Base-by-base conservation (phyloP, 163 green algal species). In the Picocystis sp. region DNA sequence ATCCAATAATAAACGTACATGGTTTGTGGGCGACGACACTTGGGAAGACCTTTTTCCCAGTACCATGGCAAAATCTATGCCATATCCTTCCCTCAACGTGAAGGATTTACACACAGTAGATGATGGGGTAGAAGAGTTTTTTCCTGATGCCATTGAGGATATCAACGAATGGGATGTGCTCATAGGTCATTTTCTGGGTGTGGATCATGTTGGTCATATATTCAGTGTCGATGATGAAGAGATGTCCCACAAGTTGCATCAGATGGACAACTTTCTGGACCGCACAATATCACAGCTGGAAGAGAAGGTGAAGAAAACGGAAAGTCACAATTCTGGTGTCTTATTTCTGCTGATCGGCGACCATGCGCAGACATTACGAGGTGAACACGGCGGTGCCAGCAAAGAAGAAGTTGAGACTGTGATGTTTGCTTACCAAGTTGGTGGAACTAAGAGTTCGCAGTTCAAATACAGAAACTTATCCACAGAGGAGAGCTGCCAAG, bases 71-170 rank as follows among this genome's bases (percentile, higher is more conserved):
- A 33, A 33, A 11, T n/a, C 35, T 17, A 38, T 43, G 19, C 61
- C 85, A 23, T 94, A 80, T 56, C 80, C 87, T 10, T 94, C 86
- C 44, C 84, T 94, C 66, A 80, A 94, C 50, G 80, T 97, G 2
- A 65, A 80, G 12, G 88, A 97, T 66, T 65, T 96, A 45, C 66
- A 96, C 69, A 93, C 81, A 5, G 89, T 97, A 22, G 84, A 94
- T 54, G 64, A 91, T 14, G 83, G 79, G 23, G 77, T 94, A 72
- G 29, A 34, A 66, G n/a, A 60, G 59, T 15, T 57, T 74, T 13
- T 71, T 50, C 43, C 53, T 43, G 5, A 46, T 49, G 23, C 23
- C 24, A 2, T 19, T 57, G 52, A 23, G 51, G 45, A 54, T 3
- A 11, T 47, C 6, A 47, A 52, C 3, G 45, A 38, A 19, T 97